Evolutionary conservation across 2,329 filamentous ascomycete species (phyloP).

Genomic region (Aspergillus texensis): DNA sequence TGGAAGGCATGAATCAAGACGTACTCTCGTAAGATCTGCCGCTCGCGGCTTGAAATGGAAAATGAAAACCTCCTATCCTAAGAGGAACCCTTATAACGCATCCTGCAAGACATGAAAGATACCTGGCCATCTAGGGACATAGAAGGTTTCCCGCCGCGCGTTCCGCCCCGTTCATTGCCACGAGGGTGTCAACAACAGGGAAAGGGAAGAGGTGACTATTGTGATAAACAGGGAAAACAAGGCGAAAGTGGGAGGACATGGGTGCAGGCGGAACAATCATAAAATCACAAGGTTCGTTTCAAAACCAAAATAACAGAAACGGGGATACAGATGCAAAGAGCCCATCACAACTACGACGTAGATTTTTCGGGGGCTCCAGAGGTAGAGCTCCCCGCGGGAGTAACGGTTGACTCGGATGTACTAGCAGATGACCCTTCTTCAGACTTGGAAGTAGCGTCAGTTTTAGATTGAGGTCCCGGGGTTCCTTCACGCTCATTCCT

Average conservation of each 20-base stretch:
- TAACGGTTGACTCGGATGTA: conserved; percentile 42
- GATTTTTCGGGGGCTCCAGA: conserved; percentile 30
- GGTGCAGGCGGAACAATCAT: conserved; percentile 21
- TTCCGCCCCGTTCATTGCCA: conserved; percentile 16
- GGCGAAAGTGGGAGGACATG: conserved; percentile 16
- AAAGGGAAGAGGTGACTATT: conserved; percentile 14
- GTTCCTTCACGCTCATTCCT: conserved; percentile 55
- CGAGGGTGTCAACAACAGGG: conserved; percentile 15
- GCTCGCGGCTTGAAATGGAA: conserved; percentile 23
- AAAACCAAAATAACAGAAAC: conserved; percentile 24
- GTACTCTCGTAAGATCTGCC: conserved; percentile 28
- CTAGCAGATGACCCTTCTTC: conserved; percentile 22
- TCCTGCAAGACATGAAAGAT: conserved; percentile 18
- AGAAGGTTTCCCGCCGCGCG: conserved; percentile 7
- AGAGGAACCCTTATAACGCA: conserved; percentile 15
- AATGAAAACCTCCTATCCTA: conserved; percentile 17
- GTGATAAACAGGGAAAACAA: conserved; percentile 18
- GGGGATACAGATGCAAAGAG: conserved; percentile 14
- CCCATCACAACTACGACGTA: conserved; percentile 29
- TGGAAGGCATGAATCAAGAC: conserved; percentile 36
- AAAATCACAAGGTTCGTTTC: conserved; percentile 23
- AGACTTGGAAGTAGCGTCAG: conserved; percentile 26
- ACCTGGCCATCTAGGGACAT: conserved; percentile 4
- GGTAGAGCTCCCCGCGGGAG: conserved; percentile 38
- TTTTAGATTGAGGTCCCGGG: conserved; percentile 50